These are phyloP conservation scores for Arthrobotrys iridis DNA, from an alignment of 2,329 filamentous ascomycete species.

Conservation along the genomic window DNA sequence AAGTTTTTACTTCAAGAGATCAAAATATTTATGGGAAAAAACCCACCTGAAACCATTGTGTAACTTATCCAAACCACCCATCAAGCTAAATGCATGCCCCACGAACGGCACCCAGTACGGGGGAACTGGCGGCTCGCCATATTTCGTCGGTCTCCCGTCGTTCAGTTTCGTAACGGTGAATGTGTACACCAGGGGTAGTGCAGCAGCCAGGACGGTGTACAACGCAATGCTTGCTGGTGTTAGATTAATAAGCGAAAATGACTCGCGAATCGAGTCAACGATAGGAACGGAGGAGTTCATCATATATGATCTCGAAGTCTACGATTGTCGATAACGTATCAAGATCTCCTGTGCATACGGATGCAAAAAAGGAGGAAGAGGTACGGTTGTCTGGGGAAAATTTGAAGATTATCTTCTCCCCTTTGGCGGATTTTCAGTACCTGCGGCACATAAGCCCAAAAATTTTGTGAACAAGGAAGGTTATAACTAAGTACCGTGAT, in stretches of 20 bases:
- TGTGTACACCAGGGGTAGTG: constrained; percentile 34
- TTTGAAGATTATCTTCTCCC: background rate
- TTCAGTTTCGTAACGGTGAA: constrained; percentile 29
- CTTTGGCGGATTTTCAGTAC: background rate
- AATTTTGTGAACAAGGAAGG: background rate
- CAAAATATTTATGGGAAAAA: background rate
- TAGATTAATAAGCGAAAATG: constrained; percentile 29
- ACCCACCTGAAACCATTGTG: constrained; percentile 14
- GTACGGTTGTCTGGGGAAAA: background rate
- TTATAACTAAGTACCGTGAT: background rate
- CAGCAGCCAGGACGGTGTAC: constrained; percentile 28
- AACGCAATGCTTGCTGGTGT: constrained; percentile 29
- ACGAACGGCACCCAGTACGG: constrained; percentile 45
- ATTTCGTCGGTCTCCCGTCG: constrained; percentile 43
- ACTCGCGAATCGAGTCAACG: constrained; percentile 19
- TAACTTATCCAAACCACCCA: constrained; percentile 12
- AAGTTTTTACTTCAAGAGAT: too few species aligned
- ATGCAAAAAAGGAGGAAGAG: background rate
- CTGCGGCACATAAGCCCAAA: background rate
- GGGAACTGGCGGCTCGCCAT: constrained; percentile 40
- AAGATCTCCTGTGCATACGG: background rate
- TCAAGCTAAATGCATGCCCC: constrained; percentile 29
- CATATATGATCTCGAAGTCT: background rate
- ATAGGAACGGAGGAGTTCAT: constrained; percentile 44
- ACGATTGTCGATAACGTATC: background rate